Evolutionary conservation across 2,329 filamentous ascomycete species (phyloP).

Genomic region (Talaromyces sp.): DNA sequence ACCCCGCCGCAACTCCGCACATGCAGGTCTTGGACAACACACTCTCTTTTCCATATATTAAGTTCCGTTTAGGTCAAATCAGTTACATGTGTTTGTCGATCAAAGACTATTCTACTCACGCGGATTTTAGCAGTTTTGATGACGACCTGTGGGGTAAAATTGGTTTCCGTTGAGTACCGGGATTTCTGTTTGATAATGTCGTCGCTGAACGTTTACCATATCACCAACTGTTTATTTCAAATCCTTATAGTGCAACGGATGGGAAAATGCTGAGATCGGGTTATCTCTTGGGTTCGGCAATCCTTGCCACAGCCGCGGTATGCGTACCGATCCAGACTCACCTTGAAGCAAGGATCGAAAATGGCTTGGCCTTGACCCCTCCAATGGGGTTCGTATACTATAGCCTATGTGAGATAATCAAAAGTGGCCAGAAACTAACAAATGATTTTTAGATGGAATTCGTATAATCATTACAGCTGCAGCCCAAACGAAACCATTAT

Average conservation of each 20-base stretch:
- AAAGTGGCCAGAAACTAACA: neutral
- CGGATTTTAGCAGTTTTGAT: neutral
- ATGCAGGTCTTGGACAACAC: neutral
- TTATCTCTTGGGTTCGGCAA: neutral
- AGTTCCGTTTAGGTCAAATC: neutral
- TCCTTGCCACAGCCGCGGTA: neutral
- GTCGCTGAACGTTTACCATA: neutral
- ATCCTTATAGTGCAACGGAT: neutral
- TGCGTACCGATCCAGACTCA: neutral
- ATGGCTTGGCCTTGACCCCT: slow-evolving; percentile 23
- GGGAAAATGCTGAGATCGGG: neutral
- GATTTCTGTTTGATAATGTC: neutral
- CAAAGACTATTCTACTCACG: neutral
- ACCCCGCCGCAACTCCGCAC: neutral
- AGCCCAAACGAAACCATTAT: slow-evolving; percentile 45
- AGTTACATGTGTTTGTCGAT: neutral
- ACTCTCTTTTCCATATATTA: neutral
- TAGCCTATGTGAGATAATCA: neutral
- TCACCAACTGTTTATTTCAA: neutral
- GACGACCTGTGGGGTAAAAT: neutral
- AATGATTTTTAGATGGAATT: slow-evolving; percentile 49
- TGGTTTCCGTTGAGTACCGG: neutral
- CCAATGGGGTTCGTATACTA: slow-evolving; percentile 22
- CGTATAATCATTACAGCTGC: slow-evolving; percentile 54
- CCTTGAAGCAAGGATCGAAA: slow-evolving; percentile 5